A percentile compares a stretch with the other conserved stretches of the same genome.
Conservation (phyloP, 306 rosid species). For the Elaeagnus macrophylla region DNA sequence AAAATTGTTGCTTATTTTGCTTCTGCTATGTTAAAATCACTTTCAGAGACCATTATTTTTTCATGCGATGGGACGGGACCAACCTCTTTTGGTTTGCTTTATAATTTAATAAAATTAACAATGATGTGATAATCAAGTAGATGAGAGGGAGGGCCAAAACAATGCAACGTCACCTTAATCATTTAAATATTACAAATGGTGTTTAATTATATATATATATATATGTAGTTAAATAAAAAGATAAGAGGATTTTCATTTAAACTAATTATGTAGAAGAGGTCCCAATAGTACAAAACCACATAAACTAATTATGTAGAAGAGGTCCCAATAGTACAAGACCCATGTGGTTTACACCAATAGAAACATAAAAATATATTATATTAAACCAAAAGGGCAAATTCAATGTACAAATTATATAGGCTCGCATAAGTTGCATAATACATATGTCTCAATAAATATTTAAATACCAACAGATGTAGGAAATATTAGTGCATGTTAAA, state of each 20-base stretch:
- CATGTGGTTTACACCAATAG: conserved; percentile 54
- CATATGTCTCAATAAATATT: conserved; percentile 15
- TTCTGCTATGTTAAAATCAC: too few species aligned
- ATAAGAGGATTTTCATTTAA: conserved; percentile 39
- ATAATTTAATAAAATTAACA: conserved; percentile 14
- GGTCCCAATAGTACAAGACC: conserved; percentile 42
- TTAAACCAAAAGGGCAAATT: conserved; percentile 31
- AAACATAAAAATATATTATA: conserved; percentile 23
- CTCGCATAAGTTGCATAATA: conserved; percentile 33
- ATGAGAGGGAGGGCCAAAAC: conserved; percentile 27
- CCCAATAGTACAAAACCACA: too few species aligned
- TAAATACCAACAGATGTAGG: too few species aligned
- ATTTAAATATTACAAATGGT: conserved; percentile 34
- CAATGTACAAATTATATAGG: conserved; percentile 25
- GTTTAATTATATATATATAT: conserved; percentile 24
- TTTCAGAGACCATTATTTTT: conserved; percentile 13
- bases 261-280: conserved; percentile 31
- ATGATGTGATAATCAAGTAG: conserved; percentile 16
- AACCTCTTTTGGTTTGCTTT: conserved; percentile 33
- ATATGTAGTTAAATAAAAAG: conserved; percentile 42
- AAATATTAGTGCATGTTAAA: too few species aligned
- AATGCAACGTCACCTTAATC: conserved; percentile 54
- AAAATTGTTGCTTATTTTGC: too few species aligned
- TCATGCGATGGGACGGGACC: conserved; percentile 27
- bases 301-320: conserved; percentile 36